Percentiles rank a stretch among this genome's conserved stretches.
Evolutionary conservation across 257 asterid species (phyloP).

Genomic region (Capsicum rhomboideum): DNA sequence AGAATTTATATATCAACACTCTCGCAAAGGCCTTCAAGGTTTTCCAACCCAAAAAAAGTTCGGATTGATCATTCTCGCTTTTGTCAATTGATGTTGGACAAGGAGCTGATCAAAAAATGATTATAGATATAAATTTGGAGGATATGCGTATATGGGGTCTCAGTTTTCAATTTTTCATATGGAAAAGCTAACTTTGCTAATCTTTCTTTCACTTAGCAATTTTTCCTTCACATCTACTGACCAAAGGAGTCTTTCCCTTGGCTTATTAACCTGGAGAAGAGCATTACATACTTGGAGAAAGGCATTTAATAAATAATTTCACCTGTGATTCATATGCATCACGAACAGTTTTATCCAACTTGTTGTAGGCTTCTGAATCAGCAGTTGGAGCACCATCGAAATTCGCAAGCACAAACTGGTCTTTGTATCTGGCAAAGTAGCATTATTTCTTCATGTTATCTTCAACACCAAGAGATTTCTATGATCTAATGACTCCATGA

Average conservation of each 20-base stretch:
- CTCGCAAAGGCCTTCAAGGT: neutral
- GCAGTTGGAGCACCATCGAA: conserved; percentile 90
- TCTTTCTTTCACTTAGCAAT: neutral
- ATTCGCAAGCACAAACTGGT: conserved; percentile 65
- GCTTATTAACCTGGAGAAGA: neutral
- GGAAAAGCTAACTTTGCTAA: neutral
- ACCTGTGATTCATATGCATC: conserved; percentile 72
- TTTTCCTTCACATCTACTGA: neutral
- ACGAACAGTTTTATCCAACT: conserved; percentile 55
- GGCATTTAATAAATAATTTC: conserved; percentile 8
- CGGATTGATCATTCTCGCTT: neutral
- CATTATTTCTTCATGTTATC: neutral
- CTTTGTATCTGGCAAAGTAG: conserved; percentile 49
- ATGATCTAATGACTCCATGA: neutral
- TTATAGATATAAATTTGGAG: neutral
- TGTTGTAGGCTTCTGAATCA: conserved; percentile 67
- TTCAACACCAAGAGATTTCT: neutral
- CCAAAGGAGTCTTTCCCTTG: neutral
- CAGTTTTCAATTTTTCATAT: neutral
- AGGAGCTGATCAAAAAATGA: neutral
- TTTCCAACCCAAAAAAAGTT: neutral
- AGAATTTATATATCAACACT: neutral
- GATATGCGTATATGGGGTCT: neutral
- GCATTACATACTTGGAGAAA: neutral
- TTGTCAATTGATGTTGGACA: neutral